Percentiles rank a stretch among this genome's conserved stretches.
These are phyloP conservation scores for Pseudocercospora fuligena DNA, from an alignment of 2,329 filamentous ascomycete genomes.

Conservation along the genomic window DNA sequence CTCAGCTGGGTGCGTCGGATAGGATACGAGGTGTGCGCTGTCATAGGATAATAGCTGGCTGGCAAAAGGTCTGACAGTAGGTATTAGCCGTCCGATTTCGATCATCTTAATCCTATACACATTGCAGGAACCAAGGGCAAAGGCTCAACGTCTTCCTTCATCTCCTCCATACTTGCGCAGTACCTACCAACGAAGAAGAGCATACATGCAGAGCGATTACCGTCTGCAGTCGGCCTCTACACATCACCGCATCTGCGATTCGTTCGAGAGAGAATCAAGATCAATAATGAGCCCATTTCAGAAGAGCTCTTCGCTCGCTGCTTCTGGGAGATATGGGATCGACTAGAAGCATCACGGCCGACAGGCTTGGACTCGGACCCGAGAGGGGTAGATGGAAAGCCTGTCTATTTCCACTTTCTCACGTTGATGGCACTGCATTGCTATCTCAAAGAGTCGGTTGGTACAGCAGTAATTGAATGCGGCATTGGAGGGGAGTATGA, in stretches of 20 bases:
- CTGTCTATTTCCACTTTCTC: conserved; percentile 90
- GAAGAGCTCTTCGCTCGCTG: conserved; percentile 73
- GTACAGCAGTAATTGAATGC: conserved; percentile 84
- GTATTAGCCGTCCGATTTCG: conserved; percentile 64
- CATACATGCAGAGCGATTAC: conserved; percentile 37
- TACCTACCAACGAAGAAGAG: conserved; percentile 53
- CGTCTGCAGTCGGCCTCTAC: conserved; percentile 69
- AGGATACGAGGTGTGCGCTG: conserved; percentile 69
- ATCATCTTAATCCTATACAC: conserved; percentile 70
- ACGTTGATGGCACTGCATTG: conserved; percentile 86
- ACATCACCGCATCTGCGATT: conserved; percentile 85
- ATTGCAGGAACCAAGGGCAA: conserved; percentile 95
- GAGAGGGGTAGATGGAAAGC: conserved; percentile 66
- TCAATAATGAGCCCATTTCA: conserved; percentile 73
- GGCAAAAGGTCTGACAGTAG: conserved; percentile 17
- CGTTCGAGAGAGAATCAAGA: conserved; percentile 81
- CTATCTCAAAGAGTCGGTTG: conserved; percentile 76
- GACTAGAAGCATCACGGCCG: conserved; percentile 59
- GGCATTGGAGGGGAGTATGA: conserved; percentile 95
- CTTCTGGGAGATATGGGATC: conserved; percentile 85
- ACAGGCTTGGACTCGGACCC: conserved; percentile 57
- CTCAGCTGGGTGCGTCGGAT: conserved; percentile 74
- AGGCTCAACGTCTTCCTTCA: conserved; percentile 83
- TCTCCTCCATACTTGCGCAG: conserved; percentile 76
- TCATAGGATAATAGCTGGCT: conserved; percentile 18